Base-by-base conservation (phyloP, 2,329 filamentous ascomycete species). In the Phyllosticta capitalensis region DNA sequence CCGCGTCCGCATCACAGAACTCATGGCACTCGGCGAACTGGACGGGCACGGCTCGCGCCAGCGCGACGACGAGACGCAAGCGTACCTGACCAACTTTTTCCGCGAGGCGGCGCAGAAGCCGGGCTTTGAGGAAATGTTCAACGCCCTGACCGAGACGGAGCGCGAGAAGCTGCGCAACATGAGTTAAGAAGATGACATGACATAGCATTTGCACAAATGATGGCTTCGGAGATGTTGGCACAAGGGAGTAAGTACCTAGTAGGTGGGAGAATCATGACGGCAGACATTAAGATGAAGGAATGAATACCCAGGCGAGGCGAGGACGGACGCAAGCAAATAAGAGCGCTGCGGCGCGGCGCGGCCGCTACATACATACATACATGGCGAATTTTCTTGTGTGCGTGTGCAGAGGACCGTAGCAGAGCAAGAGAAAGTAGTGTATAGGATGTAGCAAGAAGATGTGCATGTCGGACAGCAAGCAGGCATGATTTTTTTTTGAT, bases 11-110 rank as follows among this genome's bases (percentile, higher is more conserved):
- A 21, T n/a, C 9, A 17, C 17, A 60, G 89, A 95, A 62, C 81
- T 96, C 52, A 95, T 96, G 89, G 83, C 85, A 1, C 90, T 83
- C 67, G 82, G 84, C 22, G 86, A 76, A 0, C 77, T 78, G 1
- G 81, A 80, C 54, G 72, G 72, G 2, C 75, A 76, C 0, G 75
- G 75, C 52, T 71, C 70, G 2, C 83, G 91, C 57, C 83, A 87
- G 68, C 83, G 86, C 33, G 92, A 97, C 69, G 90, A 96, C 69
- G 91, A 96, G 78, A 96, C 92, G 7, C 90, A 95, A 71, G 83
- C 82, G 3, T 96, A 90, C 71, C 78, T 97, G 53, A 81, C 84
- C 1, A 84, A 92, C 14, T 96, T 95, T 76, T 96, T 96, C 75
- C 78, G 75, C 51, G 74, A 77, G 50, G 77, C 79, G 52, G 80